Percentiles rank a stretch among this genome's conserved stretches.
These are phyloP conservation scores for Suillus alpinus DNA, from an alignment of 768 basidiomycete genomes.

Conservation along the genomic window DNA sequence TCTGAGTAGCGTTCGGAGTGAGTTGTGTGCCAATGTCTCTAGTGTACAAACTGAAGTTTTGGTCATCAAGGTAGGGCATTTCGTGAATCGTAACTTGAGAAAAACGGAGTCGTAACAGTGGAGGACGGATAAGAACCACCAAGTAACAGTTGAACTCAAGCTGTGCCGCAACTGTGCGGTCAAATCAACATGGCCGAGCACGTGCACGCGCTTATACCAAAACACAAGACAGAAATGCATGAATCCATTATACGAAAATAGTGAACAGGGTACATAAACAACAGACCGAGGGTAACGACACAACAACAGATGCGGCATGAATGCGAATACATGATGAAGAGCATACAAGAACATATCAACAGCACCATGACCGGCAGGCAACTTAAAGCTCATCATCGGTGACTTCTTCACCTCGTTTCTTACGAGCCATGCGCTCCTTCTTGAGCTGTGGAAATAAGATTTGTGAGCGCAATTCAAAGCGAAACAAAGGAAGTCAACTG, in stretches of 20 bases:
- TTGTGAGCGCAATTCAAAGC: conserved; percentile 11
- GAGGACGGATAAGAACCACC: neutral
- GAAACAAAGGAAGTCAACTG: conserved; percentile 13
- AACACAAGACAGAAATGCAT: conserved; percentile 2
- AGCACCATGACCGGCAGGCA: neutral
- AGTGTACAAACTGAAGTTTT: conserved; percentile 13
- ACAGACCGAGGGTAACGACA: conserved; percentile 8
- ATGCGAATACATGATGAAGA: conserved; percentile 6
- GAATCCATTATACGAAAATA: conserved; percentile 18
- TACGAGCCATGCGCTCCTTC: conserved; percentile 94
- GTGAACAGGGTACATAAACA: conserved; percentile 20
- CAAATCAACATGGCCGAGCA: neutral
- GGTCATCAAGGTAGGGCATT: conserved; percentile 27
- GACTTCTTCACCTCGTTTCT: conserved; percentile 82
- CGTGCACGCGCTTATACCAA: neutral
- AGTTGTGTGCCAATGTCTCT: conserved; percentile 35
- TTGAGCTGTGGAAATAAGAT: conserved; percentile 44
- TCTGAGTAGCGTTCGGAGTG: conserved; percentile 70
- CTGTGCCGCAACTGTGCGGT: no score
- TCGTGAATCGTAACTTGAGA: conserved; percentile 22
- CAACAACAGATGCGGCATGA: conserved; percentile 2
- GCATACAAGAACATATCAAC: conserved; percentile 8
- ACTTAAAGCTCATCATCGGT: conserved; percentile 55
- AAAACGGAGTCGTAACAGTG: neutral
- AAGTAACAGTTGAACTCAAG: no score